phyloP scores from a whole-genome alignment of 2,329 filamentous ascomycete genomes.

The Zasmidium angulare region DNA sequence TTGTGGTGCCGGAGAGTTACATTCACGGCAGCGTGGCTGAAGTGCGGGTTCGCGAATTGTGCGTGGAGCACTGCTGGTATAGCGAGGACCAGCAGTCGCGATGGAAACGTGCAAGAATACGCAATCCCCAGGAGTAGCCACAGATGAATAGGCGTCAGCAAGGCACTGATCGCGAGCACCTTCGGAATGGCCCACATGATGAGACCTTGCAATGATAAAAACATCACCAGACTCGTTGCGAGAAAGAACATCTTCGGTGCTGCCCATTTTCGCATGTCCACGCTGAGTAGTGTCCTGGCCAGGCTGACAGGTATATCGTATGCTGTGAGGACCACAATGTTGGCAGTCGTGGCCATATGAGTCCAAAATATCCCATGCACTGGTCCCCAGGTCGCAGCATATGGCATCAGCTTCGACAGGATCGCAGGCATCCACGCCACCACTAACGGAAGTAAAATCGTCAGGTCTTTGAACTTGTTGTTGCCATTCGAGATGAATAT shows the following conservation, averaged over 20 bases:
- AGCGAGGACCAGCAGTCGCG: constrained; percentile 64
- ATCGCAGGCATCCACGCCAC: constrained; percentile 72
- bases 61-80: constrained; percentile 74
- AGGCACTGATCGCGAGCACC: not conserved
- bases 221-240: not conserved
- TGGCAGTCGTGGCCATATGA: no score
- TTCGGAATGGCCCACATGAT: no score
- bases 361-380: no score
- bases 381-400: constrained; percentile 39
- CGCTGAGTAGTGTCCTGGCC: no score
- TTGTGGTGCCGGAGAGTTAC: constrained; percentile 62
- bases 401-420: constrained; percentile 69
- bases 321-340: no score
- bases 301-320: no score
- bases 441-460: constrained; percentile 53
- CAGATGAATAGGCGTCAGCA: constrained; percentile 68
- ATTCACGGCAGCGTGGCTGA: constrained; percentile 60
- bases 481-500: not conserved
- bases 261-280: not conserved
- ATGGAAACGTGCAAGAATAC: constrained; percentile 65
- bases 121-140: constrained; percentile 65
- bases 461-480: not conserved
- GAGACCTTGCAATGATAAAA: no score
- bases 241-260: not conserved
- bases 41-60: constrained; percentile 70